A percentile compares a stretch with the other conserved stretches of the same genome.
phyloP scores from a whole-genome alignment of 2,329 filamentous ascomycete genomes.

The Hypomyces perniciosus region DNA sequence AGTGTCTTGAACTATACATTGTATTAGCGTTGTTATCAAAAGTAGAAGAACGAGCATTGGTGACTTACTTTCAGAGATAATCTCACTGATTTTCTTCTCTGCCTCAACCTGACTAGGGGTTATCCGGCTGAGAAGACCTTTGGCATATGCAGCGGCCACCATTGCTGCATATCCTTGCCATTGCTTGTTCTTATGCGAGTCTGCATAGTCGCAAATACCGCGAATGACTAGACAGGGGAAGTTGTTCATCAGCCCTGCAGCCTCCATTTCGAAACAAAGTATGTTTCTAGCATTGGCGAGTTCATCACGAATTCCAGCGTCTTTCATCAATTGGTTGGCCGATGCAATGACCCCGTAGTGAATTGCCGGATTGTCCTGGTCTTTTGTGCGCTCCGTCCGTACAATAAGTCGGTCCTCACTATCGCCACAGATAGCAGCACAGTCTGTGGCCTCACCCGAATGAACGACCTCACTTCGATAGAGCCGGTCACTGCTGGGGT shows the following conservation, averaged over 20 bases:
- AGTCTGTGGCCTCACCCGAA: not conserved
- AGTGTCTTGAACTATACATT: not conserved
- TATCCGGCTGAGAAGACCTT: slow-evolving; percentile 13
- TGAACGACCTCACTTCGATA: too few species aligned
- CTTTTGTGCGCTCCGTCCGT: not conserved
- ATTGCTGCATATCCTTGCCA: slow-evolving; percentile 31
- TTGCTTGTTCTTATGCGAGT: slow-evolving; percentile 30
- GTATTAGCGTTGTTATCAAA: too few species aligned
- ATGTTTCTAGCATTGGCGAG: not conserved
- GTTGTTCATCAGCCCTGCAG: slow-evolving; percentile 1
- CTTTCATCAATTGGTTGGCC: not conserved
- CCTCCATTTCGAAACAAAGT: slow-evolving; percentile 18
- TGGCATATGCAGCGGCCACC: slow-evolving; percentile 23
- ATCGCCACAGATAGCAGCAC: not conserved
- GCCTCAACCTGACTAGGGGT: not conserved
- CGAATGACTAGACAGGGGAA: slow-evolving; percentile 28
- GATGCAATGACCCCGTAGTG: slow-evolving; percentile 1
- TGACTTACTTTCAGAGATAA: not conserved
- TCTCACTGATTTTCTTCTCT: not conserved
- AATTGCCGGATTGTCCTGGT: not conserved
- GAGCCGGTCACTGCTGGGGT: too few species aligned
- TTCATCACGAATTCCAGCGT: not conserved
- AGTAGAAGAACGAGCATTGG: too few species aligned
- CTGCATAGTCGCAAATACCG: slow-evolving; percentile 33
- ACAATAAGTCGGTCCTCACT: not conserved